phyloP scores from a whole-genome alignment of 495 filamentous ascomycete genomes.

The Zalerion maritima region DNA sequence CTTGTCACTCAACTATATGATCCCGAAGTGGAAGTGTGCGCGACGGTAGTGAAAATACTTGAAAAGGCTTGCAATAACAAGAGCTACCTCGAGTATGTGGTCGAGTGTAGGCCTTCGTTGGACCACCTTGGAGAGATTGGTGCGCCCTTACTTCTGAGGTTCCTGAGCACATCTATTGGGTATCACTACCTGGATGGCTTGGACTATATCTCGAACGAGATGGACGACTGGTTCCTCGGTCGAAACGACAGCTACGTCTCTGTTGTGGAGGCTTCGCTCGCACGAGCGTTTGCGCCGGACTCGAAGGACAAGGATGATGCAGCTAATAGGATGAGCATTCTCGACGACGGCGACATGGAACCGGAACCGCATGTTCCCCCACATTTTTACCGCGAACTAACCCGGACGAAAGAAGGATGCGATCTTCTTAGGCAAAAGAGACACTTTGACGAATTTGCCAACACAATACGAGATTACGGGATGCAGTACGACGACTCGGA shows the following conservation, averaged over 20 bases:
- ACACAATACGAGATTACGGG: constrained; percentile 71
- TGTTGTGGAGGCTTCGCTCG: constrained; percentile 91
- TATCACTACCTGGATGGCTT: constrained; percentile 95
- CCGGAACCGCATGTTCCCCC: constrained; percentile 55
- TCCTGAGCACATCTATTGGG: constrained; percentile 86
- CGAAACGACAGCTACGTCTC: constrained; percentile 89
- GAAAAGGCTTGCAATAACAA: constrained; percentile 94
- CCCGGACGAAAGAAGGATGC: constrained; percentile 84
- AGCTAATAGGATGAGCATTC: constrained; percentile 35
- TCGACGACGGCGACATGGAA: constrained; percentile 39
- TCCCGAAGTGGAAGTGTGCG: constrained; percentile 90
- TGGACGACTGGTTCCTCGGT: constrained; percentile 98
- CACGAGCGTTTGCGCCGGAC: constrained; percentile 68
- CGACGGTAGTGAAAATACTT: constrained; percentile 87
- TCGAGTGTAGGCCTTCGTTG: constrained; percentile 87
- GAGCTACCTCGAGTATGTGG: constrained; percentile 81
- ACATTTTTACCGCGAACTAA: constrained; percentile 93
- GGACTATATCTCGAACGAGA: constrained; percentile 96
- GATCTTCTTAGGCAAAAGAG: constrained; percentile 79
- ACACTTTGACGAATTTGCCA: constrained; percentile 85
- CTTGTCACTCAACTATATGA: constrained; percentile 97
- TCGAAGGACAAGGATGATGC: constrained; percentile 35
- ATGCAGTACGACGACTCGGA: constrained; percentile 76
- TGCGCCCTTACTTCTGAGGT: constrained; percentile 80
- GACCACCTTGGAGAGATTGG: constrained; percentile 97